Evolutionary conservation across 495 filamentous ascomycete genomes (phyloP), one percentile per base, ranked within the genome.

Genomic region (Penicillium daleae): DNA sequence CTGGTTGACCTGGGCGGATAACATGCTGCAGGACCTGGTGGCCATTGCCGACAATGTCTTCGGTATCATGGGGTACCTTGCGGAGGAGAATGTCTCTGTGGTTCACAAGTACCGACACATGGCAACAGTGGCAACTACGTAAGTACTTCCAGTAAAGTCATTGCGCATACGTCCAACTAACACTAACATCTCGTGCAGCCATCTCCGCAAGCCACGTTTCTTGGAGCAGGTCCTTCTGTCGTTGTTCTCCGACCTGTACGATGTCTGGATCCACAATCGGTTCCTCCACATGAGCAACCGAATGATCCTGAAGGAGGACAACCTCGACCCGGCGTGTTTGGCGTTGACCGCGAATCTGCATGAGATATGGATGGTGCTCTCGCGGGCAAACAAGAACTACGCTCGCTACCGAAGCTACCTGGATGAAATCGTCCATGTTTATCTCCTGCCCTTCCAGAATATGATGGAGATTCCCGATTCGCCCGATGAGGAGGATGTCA

Each of bases 231-330:
- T 27, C 1, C 65, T 78, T 6, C 64, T 78, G 1, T 17, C 55
- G 21, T 21, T 66, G 39, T 71, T 69, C 53, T 51, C 69, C 10
- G 57, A 71, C 4, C 53, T 78, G 2, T 78, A 65, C 52, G 72
- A 76, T 27, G 40, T 57, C 37, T 76, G 68, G 65, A 49, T 78
- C 21, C 72, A 72, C 59, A 66, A 57, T 15, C 56, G 63, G 22
- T 77, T 73, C 51, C 42, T 71, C 4, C 39, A 29, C 24, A 44
- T 61, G 13, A 65, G 66, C 27, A 69, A 66, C 53, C 49, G 49
- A 3, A 67, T 67, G 22, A 42, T 71, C 24, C 10, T 63, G 15
- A 39, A 48, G 0, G 68, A 72, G 17, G 59, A 60, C 0, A 44
- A n/a, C 12, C 2, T 64, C 5, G 48, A 67, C 42, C n/a, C 40